Conservation (phyloP, 306 rosid genomes). For the Corylus avellana region DNA sequence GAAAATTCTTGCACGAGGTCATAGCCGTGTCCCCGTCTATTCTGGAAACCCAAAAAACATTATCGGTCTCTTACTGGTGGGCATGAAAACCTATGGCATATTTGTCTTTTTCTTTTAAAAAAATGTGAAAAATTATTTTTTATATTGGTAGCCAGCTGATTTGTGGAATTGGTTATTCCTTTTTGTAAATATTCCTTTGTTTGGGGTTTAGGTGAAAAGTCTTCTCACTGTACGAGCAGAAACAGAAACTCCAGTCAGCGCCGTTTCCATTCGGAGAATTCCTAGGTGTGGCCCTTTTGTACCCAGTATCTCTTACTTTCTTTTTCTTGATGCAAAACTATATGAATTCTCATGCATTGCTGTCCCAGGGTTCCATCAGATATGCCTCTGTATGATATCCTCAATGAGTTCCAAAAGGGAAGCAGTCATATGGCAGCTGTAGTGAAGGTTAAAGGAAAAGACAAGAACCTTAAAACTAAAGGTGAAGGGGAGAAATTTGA, state of each 20-base stretch:
- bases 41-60: constrained; percentile 50
- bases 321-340: not conserved
- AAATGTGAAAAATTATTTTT: not conserved
- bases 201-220: constrained; percentile 48
- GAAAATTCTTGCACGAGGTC: constrained; percentile 65
- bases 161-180: constrained; percentile 4
- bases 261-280: constrained; percentile 87
- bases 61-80: constrained; percentile 51
- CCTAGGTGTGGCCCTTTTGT: constrained; percentile 62
- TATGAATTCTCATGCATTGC: constrained; percentile 26
- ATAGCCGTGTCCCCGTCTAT: constrained; percentile 52
- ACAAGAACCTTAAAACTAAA: constrained; percentile 37
- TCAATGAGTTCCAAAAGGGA: constrained; percentile 97
- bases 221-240: constrained; percentile 57
- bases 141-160: not conserved
- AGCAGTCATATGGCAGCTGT: constrained; percentile 99
- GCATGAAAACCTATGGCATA: not conserved
- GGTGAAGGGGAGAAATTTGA: constrained; percentile 52
- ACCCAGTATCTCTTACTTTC: constrained; percentile 19
- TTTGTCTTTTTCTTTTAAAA: not conserved
- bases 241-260: constrained; percentile 67
- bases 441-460: constrained; percentile 68
- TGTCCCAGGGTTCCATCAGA: constrained; percentile 87
- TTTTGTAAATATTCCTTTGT: constrained; percentile 15
- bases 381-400: constrained; percentile 95